Evolutionary conservation across 2,329 filamentous ascomycete species (phyloP).

Genomic region (Aphanoascus verrucosus): DNA sequence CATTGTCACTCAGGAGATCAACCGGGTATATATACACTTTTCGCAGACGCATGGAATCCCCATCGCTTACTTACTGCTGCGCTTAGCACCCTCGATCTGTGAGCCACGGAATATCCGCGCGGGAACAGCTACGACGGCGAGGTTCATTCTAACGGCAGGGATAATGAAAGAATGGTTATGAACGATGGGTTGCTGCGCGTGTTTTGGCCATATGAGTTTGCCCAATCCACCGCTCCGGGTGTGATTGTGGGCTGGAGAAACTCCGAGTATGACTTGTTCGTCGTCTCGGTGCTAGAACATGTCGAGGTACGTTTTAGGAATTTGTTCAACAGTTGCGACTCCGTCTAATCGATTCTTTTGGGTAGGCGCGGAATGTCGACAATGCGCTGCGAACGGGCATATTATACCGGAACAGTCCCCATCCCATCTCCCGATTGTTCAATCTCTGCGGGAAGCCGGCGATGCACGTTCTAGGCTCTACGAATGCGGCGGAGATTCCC

Average conservation of each 20-base stretch:
- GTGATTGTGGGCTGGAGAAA: conserved; percentile 95
- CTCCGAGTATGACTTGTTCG: conserved; percentile 78
- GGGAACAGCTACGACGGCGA: conserved; percentile 85
- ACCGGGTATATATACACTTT: conserved; percentile 52
- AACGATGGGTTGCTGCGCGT: conserved; percentile 86
- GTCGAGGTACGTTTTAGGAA: conserved; percentile 60
- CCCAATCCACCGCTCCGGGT: conserved; percentile 59
- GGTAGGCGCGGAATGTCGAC: conserved; percentile 66
- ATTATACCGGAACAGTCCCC: conserved; percentile 69
- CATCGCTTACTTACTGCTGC: conserved; percentile 6
- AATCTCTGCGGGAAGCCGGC: conserved; percentile 71
- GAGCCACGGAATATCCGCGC: conserved; percentile 75
- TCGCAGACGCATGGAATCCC: background rate
- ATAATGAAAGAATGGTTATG: conserved; percentile 51
- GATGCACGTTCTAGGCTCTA: conserved; percentile 75
- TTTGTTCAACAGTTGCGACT: conserved; percentile 1
- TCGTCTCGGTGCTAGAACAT: conserved; percentile 79
- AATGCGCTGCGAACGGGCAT: conserved; percentile 74
- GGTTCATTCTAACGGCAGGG: conserved; percentile 67
- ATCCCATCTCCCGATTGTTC: conserved; percentile 70
- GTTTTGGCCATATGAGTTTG: conserved; percentile 91
- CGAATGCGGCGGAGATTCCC: conserved; percentile 51
- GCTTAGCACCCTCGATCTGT: conserved; percentile 68
- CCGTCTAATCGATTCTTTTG: background rate
- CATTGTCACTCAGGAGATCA: conserved; percentile 68